Evolutionary conservation across 164 flowering plant species (phyloP), one percentile per base, ranked within the genome.

Genomic region (Dillenia suffruticosa): DNA sequence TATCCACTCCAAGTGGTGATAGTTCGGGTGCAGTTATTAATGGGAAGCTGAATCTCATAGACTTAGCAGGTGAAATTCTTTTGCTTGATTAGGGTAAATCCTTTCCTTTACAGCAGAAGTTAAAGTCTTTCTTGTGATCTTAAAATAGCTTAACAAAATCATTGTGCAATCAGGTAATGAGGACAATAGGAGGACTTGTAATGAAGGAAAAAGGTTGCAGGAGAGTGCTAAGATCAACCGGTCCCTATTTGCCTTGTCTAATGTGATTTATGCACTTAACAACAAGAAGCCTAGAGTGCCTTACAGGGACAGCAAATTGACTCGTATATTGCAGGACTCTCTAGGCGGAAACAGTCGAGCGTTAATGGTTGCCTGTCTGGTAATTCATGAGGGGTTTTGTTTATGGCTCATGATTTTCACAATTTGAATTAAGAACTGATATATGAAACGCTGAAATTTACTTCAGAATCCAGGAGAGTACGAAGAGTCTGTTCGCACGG

Each of bases 161-260:
- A 19, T 46, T 14, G 46, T 63, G 60, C 13, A 15, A 76, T 56
- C 68, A 94, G 99, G 97, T 17, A 95, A 89, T 70, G 99, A 92
- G 73, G 97, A 95, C 63, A 89, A 95, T 63, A 81, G 87, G 58
- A 85, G 87, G 74, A 85, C 87, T 12, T 77, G 86, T 72, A 89
- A 92, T 71, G 97, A 83, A 57, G 97, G 97, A 26, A 77, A 89
- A 61, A 90, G 96, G 51, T 77, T 92, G 22, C 99, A 82, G 72
- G 99, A 92, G 71, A 95, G 99, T 65, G 81, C 82, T 14, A 95
- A 88, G 76, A 94, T 89, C 58, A 94, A 91, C 69, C 96, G 89
- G 73, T 94, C 99, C 19, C 71, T 94, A 40, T 88, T 94, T 72
- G 93, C 94, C 44, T 70, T 94, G 64, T 94, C 96, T 1, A 89